phyloP scores from a whole-genome alignment of 345 rosid genomes.

The Leavenworthia alabamica region DNA sequence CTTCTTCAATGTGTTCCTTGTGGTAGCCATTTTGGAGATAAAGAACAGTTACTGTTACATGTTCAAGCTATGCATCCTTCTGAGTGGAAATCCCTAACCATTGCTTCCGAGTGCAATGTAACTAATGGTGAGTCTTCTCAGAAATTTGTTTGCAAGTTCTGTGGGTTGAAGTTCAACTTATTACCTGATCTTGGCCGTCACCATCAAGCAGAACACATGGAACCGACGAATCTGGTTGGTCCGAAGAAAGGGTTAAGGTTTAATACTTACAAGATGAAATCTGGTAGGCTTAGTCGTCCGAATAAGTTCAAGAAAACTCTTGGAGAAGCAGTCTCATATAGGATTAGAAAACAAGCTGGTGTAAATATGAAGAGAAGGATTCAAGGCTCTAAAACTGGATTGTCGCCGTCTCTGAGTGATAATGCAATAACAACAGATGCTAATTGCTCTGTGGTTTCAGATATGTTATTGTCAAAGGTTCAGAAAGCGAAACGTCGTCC shows the following conservation, averaged over 20 bases:
- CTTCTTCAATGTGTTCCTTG: slow-evolving; percentile 95
- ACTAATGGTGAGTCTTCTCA: slow-evolving; percentile 28
- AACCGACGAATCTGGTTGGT: slow-evolving; percentile 42
- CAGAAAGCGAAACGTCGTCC: slow-evolving; percentile 88
- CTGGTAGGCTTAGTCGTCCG: slow-evolving; percentile 90
- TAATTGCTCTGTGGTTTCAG: slow-evolving; percentile 62
- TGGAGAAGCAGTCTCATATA: slow-evolving; percentile 73
- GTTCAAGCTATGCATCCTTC: slow-evolving; percentile 62
- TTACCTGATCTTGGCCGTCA: slow-evolving; percentile 63
- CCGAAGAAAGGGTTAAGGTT: slow-evolving; percentile 65
- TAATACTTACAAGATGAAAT: too few relatives aligned
- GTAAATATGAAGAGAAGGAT: slow-evolving; percentile 66
- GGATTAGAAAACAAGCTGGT: slow-evolving; percentile 51
- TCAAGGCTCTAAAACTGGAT: slow-evolving; percentile 42
- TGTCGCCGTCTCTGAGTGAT: slow-evolving; percentile 34
- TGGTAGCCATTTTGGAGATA: slow-evolving; percentile 82
- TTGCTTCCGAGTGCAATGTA: slow-evolving; percentile 21
- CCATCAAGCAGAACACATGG: slow-evolving; percentile 99
- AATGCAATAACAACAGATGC: slow-evolving; percentile 41
- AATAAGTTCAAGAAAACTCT: slow-evolving; percentile 70
- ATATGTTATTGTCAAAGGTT: slow-evolving; percentile 57
- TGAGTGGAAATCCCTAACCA: too few relatives aligned
- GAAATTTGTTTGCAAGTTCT: slow-evolving; percentile 35
- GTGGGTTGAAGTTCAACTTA: slow-evolving; percentile 40
- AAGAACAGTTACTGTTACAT: slow-evolving; percentile 71